Evolutionary conservation across 1,284 basidiomycete species (phyloP), one percentile per base, ranked within the genome.

Genomic region (Marasmius sp.): DNA sequence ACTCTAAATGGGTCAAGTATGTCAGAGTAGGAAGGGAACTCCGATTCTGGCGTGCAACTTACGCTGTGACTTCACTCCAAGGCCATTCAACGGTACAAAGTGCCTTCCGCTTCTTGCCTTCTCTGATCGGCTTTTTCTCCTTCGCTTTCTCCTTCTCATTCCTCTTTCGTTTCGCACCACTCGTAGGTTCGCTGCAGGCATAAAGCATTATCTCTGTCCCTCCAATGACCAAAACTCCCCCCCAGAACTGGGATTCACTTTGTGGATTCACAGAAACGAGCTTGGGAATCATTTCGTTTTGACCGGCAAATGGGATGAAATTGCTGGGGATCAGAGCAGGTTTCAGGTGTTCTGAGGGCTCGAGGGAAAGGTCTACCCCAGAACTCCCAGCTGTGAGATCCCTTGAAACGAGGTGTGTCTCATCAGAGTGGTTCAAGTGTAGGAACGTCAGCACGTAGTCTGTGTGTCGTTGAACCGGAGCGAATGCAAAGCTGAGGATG

Each of bases 151-250:
- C 65, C 74, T 60, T 81, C 80, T 22, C 72, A 71, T 10, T 69
- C 63, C 61, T 79, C 75, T 71, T 85, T 89, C 38, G 79, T 82
- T 59, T 73, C 74, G 59, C 84, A 82, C 67, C 84, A 86, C 38
- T 79, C 78, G 68, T 83, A 79, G 11, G 72, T 75, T 12, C 81
- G 75, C 16, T 78, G 78, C 7, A 83, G 76, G 87, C 87, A 65
- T 83, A 91, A 18, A 89, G 77, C 16, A 85, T 67, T 51, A 92
- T 79, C 69, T 82, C 84, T 43, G 77, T 80, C 0, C 89, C 90
- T 49, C 89, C 89, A 0, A 89, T 66, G 1, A 93, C 79, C 22
- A 93, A 72, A n/a, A 93, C 72, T n/a, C 88, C 89, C 16, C 88
- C 88, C 18, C 77, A 72, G 56, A 79, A 85, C 53, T 71, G 61